Base-by-base conservation (phyloP, 2,329 filamentous ascomycete genomes). In the Ascomycota sp. region DNA sequence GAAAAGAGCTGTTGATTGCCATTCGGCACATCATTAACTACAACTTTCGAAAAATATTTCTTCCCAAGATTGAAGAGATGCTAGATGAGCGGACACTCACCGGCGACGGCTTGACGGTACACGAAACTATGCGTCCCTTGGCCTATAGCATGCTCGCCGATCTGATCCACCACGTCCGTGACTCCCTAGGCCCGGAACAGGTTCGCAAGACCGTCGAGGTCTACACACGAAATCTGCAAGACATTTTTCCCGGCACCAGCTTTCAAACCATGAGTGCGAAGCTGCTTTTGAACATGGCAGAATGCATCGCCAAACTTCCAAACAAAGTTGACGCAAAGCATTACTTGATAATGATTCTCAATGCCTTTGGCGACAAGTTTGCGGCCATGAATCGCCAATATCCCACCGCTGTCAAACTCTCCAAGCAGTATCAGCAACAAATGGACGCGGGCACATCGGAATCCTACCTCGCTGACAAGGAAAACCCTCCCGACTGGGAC, bases 241-340 rank as follows among this genome's bases (percentile, higher is more conserved):
- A 95, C 52, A 82, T 81, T 41, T 92, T 92, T 40, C 91, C 89
- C 0, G 91, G 91, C 7, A 95, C 91, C 0, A 98, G 86, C 53
- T 98, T 98, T 49, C 91, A 98, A 54, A 98, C 89, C 0, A 99
- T 99, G 89, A 95, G 89, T 45, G 91, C 89, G 0, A 98, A 95
- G 53, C 62, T 99, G 3, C 62, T 99, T 1, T 62, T 98, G 9
- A 99, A 98, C 51, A 91, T 99, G 82, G 89, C 86, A 0, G 91
- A 98, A 47, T 92, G 82, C 51, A 99, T 98, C 47, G 81, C 84
- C 1, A 92, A 86, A 52, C 68, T 98, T 44, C 76, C 78, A 13
- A 81, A 92, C 50, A 98, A 95, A 57, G 72, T 77, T 30, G 86
- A 98, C 51, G 89, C 89, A 21, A 75, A 91, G 6, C 84, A 95